phyloP scores from a whole-genome alignment of 202 grass and related monocot species.

The Panicum hallii region DNA sequence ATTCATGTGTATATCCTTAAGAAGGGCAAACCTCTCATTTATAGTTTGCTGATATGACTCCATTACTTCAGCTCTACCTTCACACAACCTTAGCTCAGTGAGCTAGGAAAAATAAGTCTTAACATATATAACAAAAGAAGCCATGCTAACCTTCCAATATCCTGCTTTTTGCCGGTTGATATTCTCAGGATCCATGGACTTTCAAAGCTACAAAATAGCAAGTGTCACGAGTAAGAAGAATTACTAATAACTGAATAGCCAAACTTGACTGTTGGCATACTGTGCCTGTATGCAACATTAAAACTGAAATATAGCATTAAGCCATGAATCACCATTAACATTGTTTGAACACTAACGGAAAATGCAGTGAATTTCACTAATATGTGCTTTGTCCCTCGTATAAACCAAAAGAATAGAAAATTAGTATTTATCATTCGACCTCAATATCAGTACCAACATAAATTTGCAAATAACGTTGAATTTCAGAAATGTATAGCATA shows the following conservation, averaged over 20 bases:
- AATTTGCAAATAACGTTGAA: conserved; percentile 2
- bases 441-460: conserved; percentile 16
- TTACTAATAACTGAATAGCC: not conserved
- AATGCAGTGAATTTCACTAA: not conserved
- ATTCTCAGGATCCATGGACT: conserved; percentile 64
- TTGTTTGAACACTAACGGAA: not conserved
- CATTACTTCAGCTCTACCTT: conserved; percentile 69
- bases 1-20: conserved; percentile 63
- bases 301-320: not conserved
- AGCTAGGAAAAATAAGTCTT: conserved; percentile 28
- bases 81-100: conserved; percentile 47
- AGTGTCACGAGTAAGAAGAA: conserved; percentile 30
- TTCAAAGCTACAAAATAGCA: conserved; percentile 63
- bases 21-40: conserved; percentile 61
- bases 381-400: not conserved
- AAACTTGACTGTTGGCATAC: not conserved
- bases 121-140: conserved; percentile 35
- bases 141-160: conserved; percentile 58
- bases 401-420: conserved; percentile 14
- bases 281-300: not conserved
- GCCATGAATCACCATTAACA: not conserved
- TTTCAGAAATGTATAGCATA: conserved; percentile 23
- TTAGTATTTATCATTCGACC: not conserved
- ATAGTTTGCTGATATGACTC: conserved; percentile 61
- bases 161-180: conserved; percentile 62